Conservation (phyloP, 306 rosid genomes). For the Datisca glomerata region DNA sequence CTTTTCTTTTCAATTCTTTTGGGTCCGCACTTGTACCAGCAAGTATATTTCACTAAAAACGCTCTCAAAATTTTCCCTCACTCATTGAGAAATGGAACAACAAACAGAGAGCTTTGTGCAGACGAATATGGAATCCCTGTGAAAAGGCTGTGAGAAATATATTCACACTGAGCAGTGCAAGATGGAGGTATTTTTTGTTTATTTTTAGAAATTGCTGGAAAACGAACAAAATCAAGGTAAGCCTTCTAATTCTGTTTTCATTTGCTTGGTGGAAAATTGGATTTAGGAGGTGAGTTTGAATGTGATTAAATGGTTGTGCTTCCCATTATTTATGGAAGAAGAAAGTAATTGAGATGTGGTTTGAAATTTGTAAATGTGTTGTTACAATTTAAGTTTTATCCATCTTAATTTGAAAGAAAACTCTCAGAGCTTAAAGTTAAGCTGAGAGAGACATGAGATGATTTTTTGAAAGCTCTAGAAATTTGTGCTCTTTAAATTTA, state of each 20-base stretch:
- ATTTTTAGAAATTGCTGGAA: slow-evolving; percentile 27
- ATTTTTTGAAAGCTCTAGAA: slow-evolving; percentile 67
- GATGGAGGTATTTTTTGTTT: slow-evolving; percentile 22
- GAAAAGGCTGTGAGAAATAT: slow-evolving; percentile 29
- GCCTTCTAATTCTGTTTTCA: not conserved
- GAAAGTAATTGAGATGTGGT: not conserved
- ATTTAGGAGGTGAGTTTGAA: not conserved
- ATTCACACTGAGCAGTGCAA: slow-evolving; percentile 24
- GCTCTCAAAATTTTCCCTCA: not conserved
- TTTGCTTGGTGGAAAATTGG: not conserved
- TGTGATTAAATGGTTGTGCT: not conserved
- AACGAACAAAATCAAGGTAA: slow-evolving; percentile 41
- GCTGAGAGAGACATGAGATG: slow-evolving; percentile 66
- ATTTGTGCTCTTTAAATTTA: slow-evolving; percentile 8
- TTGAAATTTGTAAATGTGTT: too few relatives aligned
- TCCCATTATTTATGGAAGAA: slow-evolving; percentile 10
- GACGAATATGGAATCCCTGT: slow-evolving; percentile 29
- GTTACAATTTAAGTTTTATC: not conserved
- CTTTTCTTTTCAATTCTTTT: too few relatives aligned
- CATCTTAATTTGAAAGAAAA: slow-evolving; percentile 21
- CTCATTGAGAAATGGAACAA: slow-evolving; percentile 14
- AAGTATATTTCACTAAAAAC: not conserved
- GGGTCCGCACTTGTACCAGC: too few relatives aligned
- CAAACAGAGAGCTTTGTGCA: slow-evolving; percentile 15
- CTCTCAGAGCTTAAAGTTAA: slow-evolving; percentile 36